Evolutionary conservation across 2,329 filamentous ascomycete species (phyloP).

Genomic region (Proliferodiscus dingleyae): DNA sequence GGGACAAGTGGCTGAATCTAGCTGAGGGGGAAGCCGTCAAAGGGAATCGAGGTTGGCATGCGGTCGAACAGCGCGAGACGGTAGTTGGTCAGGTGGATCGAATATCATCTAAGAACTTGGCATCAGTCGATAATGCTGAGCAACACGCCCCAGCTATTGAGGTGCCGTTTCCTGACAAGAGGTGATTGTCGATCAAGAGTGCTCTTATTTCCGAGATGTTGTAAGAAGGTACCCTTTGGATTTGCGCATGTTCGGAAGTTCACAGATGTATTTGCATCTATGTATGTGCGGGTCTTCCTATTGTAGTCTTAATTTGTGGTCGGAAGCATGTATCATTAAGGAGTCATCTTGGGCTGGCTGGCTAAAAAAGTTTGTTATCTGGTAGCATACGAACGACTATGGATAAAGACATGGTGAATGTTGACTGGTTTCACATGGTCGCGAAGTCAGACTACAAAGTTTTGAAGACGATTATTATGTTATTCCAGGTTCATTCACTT

Average conservation of each 20-base stretch:
- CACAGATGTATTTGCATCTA: too few species aligned
- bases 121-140: conserved; percentile 17
- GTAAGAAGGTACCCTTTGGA: not conserved
- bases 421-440: too few species aligned
- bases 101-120: conserved; percentile 1
- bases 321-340: too few species aligned
- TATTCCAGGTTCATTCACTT: not conserved
- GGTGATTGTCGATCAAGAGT: not conserved
- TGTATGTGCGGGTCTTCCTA: too few species aligned
- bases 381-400: too few species aligned
- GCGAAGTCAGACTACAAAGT: too few species aligned
- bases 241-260: too few species aligned
- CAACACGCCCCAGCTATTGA: conserved; percentile 26
- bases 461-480: too few species aligned
- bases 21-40: conserved; percentile 38
- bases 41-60: conserved; percentile 37
- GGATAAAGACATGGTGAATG: too few species aligned
- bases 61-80: conserved; percentile 45
- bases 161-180: conserved; percentile 15
- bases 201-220: not conserved
- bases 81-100: conserved; percentile 36
- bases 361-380: too few species aligned
- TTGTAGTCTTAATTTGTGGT: too few species aligned
- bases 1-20: conserved; percentile 49
- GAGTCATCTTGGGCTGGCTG: too few species aligned